Conservation (phyloP, 108 stramenopile genomes). For the Nitzschia inconspicua region DNA sequence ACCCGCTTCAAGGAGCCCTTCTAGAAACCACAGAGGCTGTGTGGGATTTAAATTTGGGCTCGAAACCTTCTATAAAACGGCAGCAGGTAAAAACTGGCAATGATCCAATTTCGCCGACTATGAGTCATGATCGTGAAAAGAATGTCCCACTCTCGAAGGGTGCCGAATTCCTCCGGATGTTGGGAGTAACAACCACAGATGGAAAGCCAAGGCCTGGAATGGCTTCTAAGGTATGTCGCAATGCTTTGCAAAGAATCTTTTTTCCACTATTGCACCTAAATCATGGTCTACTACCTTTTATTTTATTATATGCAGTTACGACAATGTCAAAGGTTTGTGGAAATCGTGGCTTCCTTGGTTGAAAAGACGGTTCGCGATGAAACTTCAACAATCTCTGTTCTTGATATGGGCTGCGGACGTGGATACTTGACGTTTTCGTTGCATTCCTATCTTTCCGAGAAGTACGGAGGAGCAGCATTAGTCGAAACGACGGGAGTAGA, state of each 20-base stretch:
- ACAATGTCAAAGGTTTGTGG: slow-evolving; percentile 86
- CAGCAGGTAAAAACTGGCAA: slow-evolving; percentile 11
- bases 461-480: slow-evolving; percentile 13
- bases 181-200: slow-evolving; percentile 59
- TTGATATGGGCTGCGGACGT: slow-evolving; percentile 72
- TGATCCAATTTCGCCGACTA: not conserved
- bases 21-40: slow-evolving; percentile 37
- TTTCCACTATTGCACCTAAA: too few species aligned
- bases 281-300: too few species aligned
- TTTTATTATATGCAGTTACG: slow-evolving; percentile 47
- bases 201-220: slow-evolving; percentile 58
- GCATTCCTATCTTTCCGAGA: slow-evolving; percentile 56
- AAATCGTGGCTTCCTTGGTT: slow-evolving; percentile 55
- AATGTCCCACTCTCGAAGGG: slow-evolving; percentile 49
- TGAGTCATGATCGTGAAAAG: slow-evolving; percentile 55
- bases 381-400: slow-evolving; percentile 31
- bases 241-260: too few species aligned
- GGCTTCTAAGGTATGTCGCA: too few species aligned
- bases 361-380: slow-evolving; percentile 3
- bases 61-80: not conserved
- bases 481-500: slow-evolving; percentile 70
- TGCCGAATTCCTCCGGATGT: slow-evolving; percentile 49
- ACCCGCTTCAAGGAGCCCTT: slow-evolving; percentile 40
- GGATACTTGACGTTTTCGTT: slow-evolving; percentile 87
- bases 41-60: slow-evolving; percentile 26